Evolutionary conservation across 176 grass and related monocot species (phyloP).

Genomic region (Phoenix dactylifera): DNA sequence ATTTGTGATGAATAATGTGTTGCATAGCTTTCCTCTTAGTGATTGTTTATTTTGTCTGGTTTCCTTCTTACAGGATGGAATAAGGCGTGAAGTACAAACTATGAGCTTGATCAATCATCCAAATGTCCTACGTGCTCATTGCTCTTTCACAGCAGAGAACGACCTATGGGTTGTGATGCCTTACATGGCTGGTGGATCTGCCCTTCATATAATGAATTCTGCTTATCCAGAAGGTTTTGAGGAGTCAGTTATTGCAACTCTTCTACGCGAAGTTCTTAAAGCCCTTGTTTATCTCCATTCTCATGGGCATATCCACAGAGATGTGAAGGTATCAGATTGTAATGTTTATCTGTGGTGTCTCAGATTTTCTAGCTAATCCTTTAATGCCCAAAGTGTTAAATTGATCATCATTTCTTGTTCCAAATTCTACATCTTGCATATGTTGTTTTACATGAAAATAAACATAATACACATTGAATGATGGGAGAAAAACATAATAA

Average conservation of each 20-base stretch:
- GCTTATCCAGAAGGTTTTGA: slow-evolving; percentile 92
- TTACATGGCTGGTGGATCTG: slow-evolving; percentile 87
- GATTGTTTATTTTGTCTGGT: neutral
- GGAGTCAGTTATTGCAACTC: slow-evolving; percentile 84
- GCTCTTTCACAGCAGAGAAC: slow-evolving; percentile 67
- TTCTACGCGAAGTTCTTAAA: slow-evolving; percentile 85
- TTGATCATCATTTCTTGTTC: no score
- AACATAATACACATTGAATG: no score
- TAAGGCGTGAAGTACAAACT: slow-evolving; percentile 90
- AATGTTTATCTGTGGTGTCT: no score
- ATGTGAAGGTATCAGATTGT: slow-evolving; percentile 63
- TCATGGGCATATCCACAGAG: no score
- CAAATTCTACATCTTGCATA: no score
- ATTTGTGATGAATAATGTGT: no score
- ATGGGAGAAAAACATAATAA: no score
- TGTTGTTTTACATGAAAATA: no score
- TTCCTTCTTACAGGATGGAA: slow-evolving; percentile 56
- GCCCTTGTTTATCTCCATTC: slow-evolving; percentile 91
- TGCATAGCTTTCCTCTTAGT: no score
- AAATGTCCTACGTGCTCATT: slow-evolving; percentile 69
- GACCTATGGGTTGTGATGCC: slow-evolving; percentile 98
- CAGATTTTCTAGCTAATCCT: no score
- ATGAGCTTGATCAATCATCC: slow-evolving; percentile 91
- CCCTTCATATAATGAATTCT: slow-evolving; percentile 93
- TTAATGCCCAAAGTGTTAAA: no score